Evolutionary conservation across 495 filamentous ascomycete genomes (phyloP), one percentile per base, ranked within the genome.

Genomic region (Copromyces sp.): DNA sequence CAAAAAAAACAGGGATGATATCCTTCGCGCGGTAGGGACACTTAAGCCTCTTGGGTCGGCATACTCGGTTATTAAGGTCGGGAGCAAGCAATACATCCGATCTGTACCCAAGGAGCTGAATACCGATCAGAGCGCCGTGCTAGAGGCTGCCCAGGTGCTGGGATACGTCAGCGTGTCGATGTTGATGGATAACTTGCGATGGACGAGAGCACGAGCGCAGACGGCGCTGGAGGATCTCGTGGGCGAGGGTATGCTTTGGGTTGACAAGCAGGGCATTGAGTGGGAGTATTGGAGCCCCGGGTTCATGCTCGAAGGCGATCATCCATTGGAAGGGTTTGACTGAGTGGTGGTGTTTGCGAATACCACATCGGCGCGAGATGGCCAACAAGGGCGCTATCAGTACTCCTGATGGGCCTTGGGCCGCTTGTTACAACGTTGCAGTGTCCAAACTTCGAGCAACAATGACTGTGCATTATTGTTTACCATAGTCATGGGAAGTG

Each of bases 21-120:
- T 99, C 29, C 86, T 95, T 37, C 90, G 94, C 20, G 95, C 95
- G 1, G 94, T 98, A 5, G 90, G 90, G 69, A 94, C 94, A 14
- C 86, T 99, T 20, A 90, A 91, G 74, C 95, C 95, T 12, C 87
- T 99, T 3, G 94, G 94, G 0, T 93, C 91, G 3, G 92, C 92
- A 11, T 97, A 97, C 83, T 89, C 91, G 11, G 90, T 95, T 70
- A 84, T 96, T 71, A 88, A 82, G 39, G 89, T 99, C 69, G 95
- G 96, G 8, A 87, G 87, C 75, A 92, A 93, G 79, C 86, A 91
- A 71, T 96, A 95, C 82, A 96, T 99, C 69, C 88, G 96, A 24
- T 97, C 93, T 2, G 89, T 98, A 41, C 96, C 95, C 1, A 97
- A 97, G 81, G 96, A 99, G 82, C 87, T 99, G 70, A 98, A 97